Evolutionary conservation across 345 rosid genomes (phyloP), one percentile per base, ranked within the genome.

Genomic region (Linum tenue): DNA sequence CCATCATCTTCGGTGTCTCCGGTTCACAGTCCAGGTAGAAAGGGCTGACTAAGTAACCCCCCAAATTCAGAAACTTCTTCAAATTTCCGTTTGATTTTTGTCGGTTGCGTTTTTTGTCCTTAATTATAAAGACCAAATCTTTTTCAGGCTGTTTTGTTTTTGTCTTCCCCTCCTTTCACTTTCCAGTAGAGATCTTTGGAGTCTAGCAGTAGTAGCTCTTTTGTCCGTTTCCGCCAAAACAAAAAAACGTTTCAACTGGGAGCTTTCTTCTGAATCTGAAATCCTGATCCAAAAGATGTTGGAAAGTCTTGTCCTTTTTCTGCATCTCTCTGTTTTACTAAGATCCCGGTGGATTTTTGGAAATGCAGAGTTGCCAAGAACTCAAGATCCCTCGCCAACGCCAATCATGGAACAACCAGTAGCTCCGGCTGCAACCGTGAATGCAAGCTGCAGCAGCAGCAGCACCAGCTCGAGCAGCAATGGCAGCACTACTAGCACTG

Each of bases 381-480:
- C 67, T 57, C 74, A 78, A 39, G 15, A 70, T 57, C 74, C 31
- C 31, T 22, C 31, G 31, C 31, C 80, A 39, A 12, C 77, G 62
- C 84, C 73, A 55, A 65, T 67, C 40, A 62, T 79, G 14, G 89
- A 86, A 64, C 85, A 80, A 72, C 70, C 73, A 63, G 73, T 80
- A 0, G 73, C 67, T 3, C 15, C 35, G 39, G 35, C 31, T 2
- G 66, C 79, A 1, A 74, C 73, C 1, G 84, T 83, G 66, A 78
- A 77, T 76, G 81, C 79, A 50, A 81, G 78, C 76, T 80, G 76
- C 31, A 22, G 31, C 67, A 78, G 81, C 76, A 11, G 36, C 17
- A 79, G 79, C 63, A 76, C 78, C 76, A 70, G 76, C 70, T 77
- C 84, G 51, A 71, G 80, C 80, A 75, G 84, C 73, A 82, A 77